A percentile compares a stretch with the other conserved stretches of the same genome.
These are phyloP conservation scores for Ascodesmis nigricans DNA, from an alignment of 495 filamentous ascomycete genomes.

Conservation along the genomic window DNA sequence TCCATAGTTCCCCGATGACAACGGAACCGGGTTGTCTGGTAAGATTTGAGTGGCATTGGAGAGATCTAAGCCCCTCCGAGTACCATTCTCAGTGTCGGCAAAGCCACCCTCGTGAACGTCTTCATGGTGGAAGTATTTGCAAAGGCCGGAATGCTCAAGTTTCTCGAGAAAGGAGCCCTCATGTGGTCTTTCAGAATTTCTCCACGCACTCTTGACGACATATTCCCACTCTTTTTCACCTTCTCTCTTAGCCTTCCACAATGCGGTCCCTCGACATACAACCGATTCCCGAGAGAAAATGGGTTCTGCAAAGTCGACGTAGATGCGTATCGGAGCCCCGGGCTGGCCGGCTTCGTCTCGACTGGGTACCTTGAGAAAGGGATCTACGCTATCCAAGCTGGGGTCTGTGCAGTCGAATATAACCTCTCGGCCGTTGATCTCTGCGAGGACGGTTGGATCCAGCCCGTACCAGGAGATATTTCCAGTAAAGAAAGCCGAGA, in stretches of 20 bases:
- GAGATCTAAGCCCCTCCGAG: constrained; percentile 1
- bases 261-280: not conserved
- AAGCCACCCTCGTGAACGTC: not conserved
- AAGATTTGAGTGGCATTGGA: too few species aligned
- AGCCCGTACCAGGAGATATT: not conserved
- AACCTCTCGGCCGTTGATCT: too few species aligned
- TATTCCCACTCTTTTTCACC: too few species aligned
- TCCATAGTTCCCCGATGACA: too few species aligned
- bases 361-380: too few species aligned
- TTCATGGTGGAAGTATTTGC: not conserved
- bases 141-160: not conserved
- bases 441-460: constrained; percentile 1
- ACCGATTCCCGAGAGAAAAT: not conserved
- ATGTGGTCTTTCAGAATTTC: not conserved
- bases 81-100: not conserved
- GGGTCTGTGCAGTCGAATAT: too few species aligned
- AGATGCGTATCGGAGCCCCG: too few species aligned
- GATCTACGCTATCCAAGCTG: too few species aligned
- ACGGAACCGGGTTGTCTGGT: too few species aligned
- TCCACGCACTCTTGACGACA: not conserved
- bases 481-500: not conserved
- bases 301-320: not conserved
- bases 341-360: too few species aligned
- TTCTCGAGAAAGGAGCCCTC: not conserved
- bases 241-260: constrained; percentile 1